Base-by-base conservation (phyloP, 2,329 filamentous ascomycete species). In the Ceratocystis destructans region DNA sequence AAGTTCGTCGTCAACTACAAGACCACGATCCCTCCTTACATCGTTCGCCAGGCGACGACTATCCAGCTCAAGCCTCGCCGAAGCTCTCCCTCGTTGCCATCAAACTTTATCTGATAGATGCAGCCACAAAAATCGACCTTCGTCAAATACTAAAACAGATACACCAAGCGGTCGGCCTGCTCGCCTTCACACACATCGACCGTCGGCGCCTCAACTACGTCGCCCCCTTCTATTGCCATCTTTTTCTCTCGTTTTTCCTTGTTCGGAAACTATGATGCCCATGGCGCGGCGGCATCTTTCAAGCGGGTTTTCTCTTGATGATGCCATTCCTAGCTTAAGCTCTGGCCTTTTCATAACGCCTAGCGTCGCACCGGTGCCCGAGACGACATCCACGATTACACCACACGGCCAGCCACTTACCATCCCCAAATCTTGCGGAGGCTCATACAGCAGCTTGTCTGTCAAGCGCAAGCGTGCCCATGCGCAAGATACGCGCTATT, bases 401-500 rank as follows among this genome's bases (percentile, higher is more conserved):
- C 41, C 48, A 57, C 48, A 31, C 33, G 50, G 37, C n/a, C 63
- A 57, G 20, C 33, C 63, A 12, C 50, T 41, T 10, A n/a, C 50
- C 20, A 55, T 37, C 5, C 57, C 55, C 31, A 50, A 62, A 48
- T 15, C 53, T 20, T 25, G 20, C 25, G n/a, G 50, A 6, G 10
- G 17, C 44, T 45, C 48, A 20, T 37, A 55, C 31, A 44, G 12
- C 25, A 31, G 28, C 15, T 25, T 66, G 20, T 53, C 57, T 20
- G 45, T 62, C 1, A 66, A 66, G 15, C 57, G 64, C 44, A 66
- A 66, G 57, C 55, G 64, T 33, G 59, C 64, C 12, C n/a, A 33
- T 37, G 61, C 57, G 6, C 57, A 45, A 37, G 57, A 48, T 53
- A 22, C 25, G n/a, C n/a, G 41, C 57, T 50, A 50, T 44, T n/a